Conservation (phyloP, 2,329 filamentous ascomycete genomes). For the Claviceps humidiphila region DNA sequence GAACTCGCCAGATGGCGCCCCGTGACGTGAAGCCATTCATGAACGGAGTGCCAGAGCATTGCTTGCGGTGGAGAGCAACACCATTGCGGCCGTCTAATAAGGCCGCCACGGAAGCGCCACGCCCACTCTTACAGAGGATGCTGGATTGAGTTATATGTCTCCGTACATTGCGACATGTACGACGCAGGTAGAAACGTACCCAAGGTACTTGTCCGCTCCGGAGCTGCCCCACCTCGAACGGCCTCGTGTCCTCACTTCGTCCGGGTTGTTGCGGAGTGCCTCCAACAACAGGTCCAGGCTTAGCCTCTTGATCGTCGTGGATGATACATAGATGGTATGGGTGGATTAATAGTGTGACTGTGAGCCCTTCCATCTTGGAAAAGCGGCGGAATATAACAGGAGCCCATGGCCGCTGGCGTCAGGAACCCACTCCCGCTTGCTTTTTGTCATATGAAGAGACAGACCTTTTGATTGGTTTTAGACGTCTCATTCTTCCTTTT, state of each 20-base stretch:
- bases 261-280: neutral
- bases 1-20: no score
- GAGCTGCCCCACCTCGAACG: neutral
- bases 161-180: no score
- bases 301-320: neutral
- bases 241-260: slow-evolving; percentile 1
- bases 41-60: no score
- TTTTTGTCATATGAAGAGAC: neutral
- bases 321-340: neutral
- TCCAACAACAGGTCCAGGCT: neutral
- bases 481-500: neutral
- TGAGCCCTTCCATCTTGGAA: neutral
- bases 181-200: no score
- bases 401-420: neutral
- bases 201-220: no score
- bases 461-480: neutral
- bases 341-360: neutral
- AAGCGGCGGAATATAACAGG: neutral
- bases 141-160: no score
- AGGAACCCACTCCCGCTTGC: neutral
- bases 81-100: no score
- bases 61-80: no score
- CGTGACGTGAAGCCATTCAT: no score
- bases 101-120: no score
- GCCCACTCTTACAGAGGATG: no score